Conservation (phyloP, 2,329 filamentous ascomycete genomes). For the Colletotrichum cereale region DNA sequence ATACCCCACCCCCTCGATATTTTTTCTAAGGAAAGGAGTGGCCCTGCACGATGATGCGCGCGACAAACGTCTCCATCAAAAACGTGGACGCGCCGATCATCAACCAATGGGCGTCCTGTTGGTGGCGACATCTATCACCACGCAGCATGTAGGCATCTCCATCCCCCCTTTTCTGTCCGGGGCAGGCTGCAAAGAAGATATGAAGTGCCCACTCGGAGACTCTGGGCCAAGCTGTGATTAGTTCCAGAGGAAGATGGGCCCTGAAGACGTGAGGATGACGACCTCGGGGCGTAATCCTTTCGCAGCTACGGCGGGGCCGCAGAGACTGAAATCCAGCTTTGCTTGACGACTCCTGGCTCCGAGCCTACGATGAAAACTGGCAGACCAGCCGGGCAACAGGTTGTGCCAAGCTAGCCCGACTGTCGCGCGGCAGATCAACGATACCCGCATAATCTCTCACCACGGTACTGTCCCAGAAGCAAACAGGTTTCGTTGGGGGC, state of each 20-base stretch:
- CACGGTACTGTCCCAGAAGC: too few relatives aligned
- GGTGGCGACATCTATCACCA: background rate
- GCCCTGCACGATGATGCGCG: conserved; percentile 11
- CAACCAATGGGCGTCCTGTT: background rate
- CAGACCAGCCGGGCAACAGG: background rate
- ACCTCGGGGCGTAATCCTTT: background rate
- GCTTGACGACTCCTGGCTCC: background rate
- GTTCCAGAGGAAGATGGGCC: background rate
- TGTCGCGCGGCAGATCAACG: background rate
- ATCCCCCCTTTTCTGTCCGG: background rate
- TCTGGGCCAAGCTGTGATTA: background rate
- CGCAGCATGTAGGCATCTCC: background rate
- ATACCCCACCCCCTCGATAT: background rate
- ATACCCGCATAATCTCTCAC: background rate
- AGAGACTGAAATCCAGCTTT: background rate
- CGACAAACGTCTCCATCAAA: background rate
- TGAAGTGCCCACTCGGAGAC: background rate
- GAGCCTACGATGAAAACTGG: background rate
- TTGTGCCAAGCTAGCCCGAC: background rate
- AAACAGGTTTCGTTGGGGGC: background rate
- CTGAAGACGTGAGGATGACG: background rate
- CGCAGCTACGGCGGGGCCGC: background rate
- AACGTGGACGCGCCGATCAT: conserved; percentile 7
- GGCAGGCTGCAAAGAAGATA: background rate
- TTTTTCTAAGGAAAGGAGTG: background rate